These are phyloP conservation scores for Blastobotrys proliferans DNA, from an alignment of 1,139 yeast species.

Conservation along the genomic window DNA sequence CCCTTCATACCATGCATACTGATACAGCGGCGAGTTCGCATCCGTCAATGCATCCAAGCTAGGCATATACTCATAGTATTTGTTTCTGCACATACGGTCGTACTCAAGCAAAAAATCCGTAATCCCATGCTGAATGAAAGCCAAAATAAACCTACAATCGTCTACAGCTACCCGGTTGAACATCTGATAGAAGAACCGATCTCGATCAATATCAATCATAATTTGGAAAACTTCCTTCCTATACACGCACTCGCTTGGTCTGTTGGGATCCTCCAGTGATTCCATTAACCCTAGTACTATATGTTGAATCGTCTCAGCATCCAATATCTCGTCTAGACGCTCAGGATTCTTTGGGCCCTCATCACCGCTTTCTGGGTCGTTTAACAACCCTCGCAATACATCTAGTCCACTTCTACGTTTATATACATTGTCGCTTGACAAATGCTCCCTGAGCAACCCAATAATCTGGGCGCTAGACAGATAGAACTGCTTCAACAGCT, in stretches of 20 bases:
- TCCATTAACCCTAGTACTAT: conserved; percentile 18
- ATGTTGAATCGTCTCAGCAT: conserved; percentile 13
- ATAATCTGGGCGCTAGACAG: conserved; percentile 13
- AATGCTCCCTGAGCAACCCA: conserved; percentile 15
- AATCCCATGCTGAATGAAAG: conserved; percentile 12
- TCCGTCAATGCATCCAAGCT: conserved; percentile 11
- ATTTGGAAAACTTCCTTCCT: conserved; percentile 13
- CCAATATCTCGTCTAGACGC: conserved; percentile 10
- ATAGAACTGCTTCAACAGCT: conserved; percentile 17
- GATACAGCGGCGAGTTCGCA: not conserved
- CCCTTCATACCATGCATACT: conserved; percentile 1
- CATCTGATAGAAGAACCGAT: too few relatives aligned
- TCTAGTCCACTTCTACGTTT: conserved; percentile 16
- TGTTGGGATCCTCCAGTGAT: conserved; percentile 7
- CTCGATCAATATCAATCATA: conserved; percentile 5
- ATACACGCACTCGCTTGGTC: conserved; percentile 13
- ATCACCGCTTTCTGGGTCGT: not conserved
- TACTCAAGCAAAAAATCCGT: conserved; percentile 14
- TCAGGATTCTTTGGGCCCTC: conserved; percentile 8
- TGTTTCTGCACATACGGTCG: too few relatives aligned
- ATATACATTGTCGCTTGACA: conserved; percentile 12
- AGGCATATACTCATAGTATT: not conserved
- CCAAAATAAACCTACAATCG: conserved; percentile 2
- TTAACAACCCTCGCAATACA: conserved; percentile 11
- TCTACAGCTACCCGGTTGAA: too few relatives aligned